phyloP scores from a whole-genome alignment of 2,329 filamentous ascomycete genomes.

The Cladosporium oxysporum region DNA sequence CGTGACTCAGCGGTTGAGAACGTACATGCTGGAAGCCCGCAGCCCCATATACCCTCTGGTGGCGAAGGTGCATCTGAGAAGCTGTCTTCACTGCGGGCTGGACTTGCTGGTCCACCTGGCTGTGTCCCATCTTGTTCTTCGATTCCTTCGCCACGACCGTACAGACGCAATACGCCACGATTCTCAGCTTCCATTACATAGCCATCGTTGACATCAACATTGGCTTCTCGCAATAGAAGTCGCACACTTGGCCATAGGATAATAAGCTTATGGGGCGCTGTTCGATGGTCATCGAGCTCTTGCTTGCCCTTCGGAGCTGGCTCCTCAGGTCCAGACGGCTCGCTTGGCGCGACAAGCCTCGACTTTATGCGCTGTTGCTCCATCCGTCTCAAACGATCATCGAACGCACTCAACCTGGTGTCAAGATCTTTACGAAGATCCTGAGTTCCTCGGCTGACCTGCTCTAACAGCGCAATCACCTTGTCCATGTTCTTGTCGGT shows the following conservation, averaged over 20 bases:
- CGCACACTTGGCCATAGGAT: conserved; percentile 57
- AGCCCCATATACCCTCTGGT: conserved; percentile 54
- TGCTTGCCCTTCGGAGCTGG: conserved; percentile 55
- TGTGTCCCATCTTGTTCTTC: conserved; percentile 40
- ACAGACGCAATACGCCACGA: conserved; percentile 38
- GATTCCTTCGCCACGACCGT: conserved; percentile 40
- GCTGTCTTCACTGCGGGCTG: conserved; percentile 42
- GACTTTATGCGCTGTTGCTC: conserved; percentile 23
- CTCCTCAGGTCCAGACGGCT: conserved; percentile 27
- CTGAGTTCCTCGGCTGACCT: background rate
- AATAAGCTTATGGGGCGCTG: conserved; percentile 81
- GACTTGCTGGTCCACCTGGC: conserved; percentile 40
- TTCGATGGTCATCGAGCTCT: conserved; percentile 84
- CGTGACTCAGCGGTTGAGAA: conserved; percentile 34
- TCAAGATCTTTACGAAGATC: background rate
- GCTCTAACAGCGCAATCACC: conserved; percentile 34
- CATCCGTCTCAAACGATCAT: conserved; percentile 29
- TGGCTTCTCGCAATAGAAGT: conserved; percentile 34
- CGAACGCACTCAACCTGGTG: conserved; percentile 22
- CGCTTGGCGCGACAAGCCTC: conserved; percentile 11
- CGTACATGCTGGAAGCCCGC: conserved; percentile 29
- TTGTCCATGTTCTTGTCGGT: conserved; percentile 52
- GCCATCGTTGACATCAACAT: conserved; percentile 33
- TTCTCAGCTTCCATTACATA: conserved; percentile 42
- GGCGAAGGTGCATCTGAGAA: conserved; percentile 41